These are phyloP conservation scores for Blastobotrys ciferrii DNA, from an alignment of 1,139 yeast species.

Conservation along the genomic window DNA sequence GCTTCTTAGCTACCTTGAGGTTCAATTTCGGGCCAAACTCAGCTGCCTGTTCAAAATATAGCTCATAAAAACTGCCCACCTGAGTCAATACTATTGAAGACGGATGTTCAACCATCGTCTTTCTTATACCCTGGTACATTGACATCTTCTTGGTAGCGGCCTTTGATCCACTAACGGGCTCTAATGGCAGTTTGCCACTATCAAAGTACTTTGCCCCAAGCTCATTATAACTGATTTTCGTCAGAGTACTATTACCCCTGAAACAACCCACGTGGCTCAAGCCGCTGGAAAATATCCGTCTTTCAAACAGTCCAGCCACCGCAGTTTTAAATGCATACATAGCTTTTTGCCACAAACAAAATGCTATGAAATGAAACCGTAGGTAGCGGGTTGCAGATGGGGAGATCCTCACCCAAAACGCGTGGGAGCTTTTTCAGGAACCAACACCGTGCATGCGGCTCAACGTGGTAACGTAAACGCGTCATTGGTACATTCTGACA, in stretches of 20 bases:
- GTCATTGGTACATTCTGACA: too few species aligned
- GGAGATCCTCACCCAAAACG: too few species aligned
- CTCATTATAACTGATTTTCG: conserved; percentile 1
- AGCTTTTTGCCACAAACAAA: too few species aligned
- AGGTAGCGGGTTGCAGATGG: too few species aligned
- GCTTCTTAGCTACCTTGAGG: conserved; percentile 51
- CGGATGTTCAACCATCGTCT: conserved; percentile 50
- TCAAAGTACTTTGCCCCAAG: not conserved
- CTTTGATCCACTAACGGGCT: conserved; percentile 17
- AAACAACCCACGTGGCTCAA: too few species aligned
- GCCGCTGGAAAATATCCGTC: too few species aligned
- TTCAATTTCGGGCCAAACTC: conserved; percentile 70
- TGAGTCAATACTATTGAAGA: conserved; percentile 80
- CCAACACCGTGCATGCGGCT: too few species aligned
- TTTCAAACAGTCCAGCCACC: not conserved
- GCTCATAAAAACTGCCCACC: conserved; percentile 84
- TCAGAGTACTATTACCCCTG: not conserved
- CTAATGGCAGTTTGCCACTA: not conserved
- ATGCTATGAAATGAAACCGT: too few species aligned
- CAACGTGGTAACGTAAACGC: too few species aligned
- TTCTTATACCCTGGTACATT: conserved; percentile 30
- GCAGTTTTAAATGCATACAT: not conserved
- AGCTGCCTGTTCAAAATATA: conserved; percentile 85
- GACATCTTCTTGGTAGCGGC: conserved; percentile 9
- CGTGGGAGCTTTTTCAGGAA: too few species aligned